A percentile compares a stretch with the other conserved stretches of the same genome.
These are phyloP conservation scores for Geranium rotundifolium DNA, from an alignment of 345 rosid genomes.

Conservation along the genomic window DNA sequence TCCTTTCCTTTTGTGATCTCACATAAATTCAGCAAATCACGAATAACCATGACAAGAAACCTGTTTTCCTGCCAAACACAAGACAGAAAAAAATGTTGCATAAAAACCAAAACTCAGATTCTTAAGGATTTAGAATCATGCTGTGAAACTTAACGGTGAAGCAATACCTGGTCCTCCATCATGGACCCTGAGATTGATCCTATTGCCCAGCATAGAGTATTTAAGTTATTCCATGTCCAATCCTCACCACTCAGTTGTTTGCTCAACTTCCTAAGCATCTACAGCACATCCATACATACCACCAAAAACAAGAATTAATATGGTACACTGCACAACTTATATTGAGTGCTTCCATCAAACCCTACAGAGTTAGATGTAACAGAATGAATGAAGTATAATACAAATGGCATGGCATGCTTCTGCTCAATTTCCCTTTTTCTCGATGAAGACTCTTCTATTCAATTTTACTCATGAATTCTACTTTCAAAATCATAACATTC, in stretches of 20 bases:
- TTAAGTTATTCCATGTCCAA: slow-evolving; percentile 95
- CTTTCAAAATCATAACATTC: no score
- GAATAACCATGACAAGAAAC: slow-evolving; percentile 96
- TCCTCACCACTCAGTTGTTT: slow-evolving; percentile 96
- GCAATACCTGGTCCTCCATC: slow-evolving; percentile 91
- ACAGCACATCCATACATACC: slow-evolving; percentile 3
- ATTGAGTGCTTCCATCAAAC: no score
- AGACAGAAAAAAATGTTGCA: neutral
- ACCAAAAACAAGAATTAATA: neutral
- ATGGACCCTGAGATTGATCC: slow-evolving; percentile 99
- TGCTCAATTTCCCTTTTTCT: no score
- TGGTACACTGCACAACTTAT: slow-evolving; percentile 5
- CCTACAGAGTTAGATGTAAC: no score
- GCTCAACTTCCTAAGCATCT: slow-evolving; percentile 94
- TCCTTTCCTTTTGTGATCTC: slow-evolving; percentile 97
- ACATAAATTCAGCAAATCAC: slow-evolving; percentile 88
- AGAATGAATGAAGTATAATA: no score
- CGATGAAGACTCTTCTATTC: no score
- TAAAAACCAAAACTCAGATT: no score
- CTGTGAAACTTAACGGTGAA: neutral
- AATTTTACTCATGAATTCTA: no score
- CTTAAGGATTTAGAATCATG: neutral
- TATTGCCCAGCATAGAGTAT: slow-evolving; percentile 98
- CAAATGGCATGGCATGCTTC: no score
- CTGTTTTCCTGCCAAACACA: slow-evolving; percentile 70